These are phyloP conservation scores for Solanum chacoense DNA, from an alignment of 305 asterid genomes.

Conservation along the genomic window DNA sequence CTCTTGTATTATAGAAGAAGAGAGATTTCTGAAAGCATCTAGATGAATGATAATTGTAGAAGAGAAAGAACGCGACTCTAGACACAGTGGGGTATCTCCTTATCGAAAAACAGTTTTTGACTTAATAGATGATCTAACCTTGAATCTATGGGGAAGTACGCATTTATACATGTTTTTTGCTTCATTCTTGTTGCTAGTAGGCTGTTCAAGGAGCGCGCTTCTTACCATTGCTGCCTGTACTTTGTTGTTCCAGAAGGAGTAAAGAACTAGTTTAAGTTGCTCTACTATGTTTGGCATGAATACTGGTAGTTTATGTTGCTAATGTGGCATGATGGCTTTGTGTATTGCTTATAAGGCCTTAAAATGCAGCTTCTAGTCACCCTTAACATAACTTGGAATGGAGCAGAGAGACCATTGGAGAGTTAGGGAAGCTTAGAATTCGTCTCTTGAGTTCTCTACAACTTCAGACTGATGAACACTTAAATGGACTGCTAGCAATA, in stretches of 20 bases:
- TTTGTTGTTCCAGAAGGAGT: not conserved
- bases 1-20: not conserved
- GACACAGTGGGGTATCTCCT: not conserved
- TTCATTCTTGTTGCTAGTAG: not conserved
- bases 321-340: not conserved
- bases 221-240: not conserved
- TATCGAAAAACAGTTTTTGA: not conserved
- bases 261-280: not conserved
- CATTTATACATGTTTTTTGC: not conserved
- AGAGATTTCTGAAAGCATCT: not conserved
- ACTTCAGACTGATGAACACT: not conserved
- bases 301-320: not conserved
- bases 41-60: not conserved
- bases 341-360: not conserved
- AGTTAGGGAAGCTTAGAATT: not conserved
- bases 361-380: not conserved
- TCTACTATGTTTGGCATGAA: not conserved
- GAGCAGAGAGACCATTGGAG: not conserved
- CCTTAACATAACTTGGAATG: not conserved
- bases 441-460: not conserved
- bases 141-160: not conserved
- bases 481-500: not conserved
- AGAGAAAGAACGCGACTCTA: not conserved
- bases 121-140: not conserved
- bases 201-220: not conserved